These are phyloP conservation scores for Pseudogymnoascus sp. DNA, from an alignment of 2,329 filamentous ascomycete genomes.

Conservation along the genomic window DNA sequence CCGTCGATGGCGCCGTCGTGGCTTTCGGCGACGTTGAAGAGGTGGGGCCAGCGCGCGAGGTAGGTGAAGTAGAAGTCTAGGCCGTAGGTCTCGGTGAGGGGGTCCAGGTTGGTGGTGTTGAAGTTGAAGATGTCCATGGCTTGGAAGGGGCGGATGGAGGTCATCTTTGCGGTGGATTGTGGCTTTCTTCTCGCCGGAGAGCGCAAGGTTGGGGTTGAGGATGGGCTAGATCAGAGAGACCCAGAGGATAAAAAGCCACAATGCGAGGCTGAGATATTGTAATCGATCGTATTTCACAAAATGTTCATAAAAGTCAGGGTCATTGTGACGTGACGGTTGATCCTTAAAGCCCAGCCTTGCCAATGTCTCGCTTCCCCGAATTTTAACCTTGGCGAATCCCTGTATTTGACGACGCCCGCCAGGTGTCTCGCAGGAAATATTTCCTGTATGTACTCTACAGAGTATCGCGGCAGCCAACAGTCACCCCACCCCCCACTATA, in stretches of 20 bases:
- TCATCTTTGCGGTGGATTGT: slow-evolving; percentile 45
- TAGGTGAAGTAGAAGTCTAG: slow-evolving; percentile 94
- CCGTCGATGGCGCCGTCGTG: slow-evolving; percentile 81
- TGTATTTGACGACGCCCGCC: slow-evolving; percentile 28
- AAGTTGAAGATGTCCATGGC: slow-evolving; percentile 80
- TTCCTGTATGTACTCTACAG: slow-evolving; percentile 23
- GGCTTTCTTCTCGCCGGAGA: background rate
- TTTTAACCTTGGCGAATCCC: slow-evolving; percentile 37
- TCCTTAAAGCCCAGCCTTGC: background rate
- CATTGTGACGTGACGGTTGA: background rate
- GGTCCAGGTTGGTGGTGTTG: slow-evolving; percentile 92
- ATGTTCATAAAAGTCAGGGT: background rate
- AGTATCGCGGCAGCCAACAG: slow-evolving; percentile 13
- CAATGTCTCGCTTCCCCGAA: slow-evolving; percentile 26
- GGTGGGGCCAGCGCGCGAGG: slow-evolving; percentile 86
- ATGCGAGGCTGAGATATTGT: background rate
- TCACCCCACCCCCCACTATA: background rate
- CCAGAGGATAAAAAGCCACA: background rate
- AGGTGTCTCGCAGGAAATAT: slow-evolving; percentile 23
- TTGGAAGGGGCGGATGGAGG: slow-evolving; percentile 76
- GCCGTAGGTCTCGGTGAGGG: slow-evolving; percentile 96
- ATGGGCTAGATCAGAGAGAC: background rate
- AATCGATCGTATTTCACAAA: background rate
- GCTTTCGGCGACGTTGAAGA: slow-evolving; percentile 89
- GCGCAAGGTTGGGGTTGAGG: background rate